These are phyloP conservation scores for Tetrapyrgos nigripes DNA, from an alignment of 1,284 basidiomycete genomes.

Conservation along the genomic window DNA sequence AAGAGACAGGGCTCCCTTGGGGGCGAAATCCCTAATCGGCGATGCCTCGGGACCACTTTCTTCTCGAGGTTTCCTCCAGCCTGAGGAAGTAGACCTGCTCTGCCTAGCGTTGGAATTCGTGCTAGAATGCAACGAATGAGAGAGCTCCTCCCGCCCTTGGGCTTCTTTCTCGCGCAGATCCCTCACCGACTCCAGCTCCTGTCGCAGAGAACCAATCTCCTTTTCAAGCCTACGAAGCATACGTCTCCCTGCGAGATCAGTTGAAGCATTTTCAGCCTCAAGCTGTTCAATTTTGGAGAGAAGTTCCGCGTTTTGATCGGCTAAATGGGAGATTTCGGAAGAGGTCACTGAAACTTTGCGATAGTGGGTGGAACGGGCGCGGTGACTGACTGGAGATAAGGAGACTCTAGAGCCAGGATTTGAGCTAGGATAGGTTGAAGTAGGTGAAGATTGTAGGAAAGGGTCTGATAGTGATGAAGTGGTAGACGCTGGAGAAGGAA, in stretches of 20 bases:
- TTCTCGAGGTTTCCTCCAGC: not conserved
- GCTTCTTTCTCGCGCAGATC: constrained; percentile 60
- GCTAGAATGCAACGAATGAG: too few relatives aligned
- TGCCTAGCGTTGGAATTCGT: not conserved
- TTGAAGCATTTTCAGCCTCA: constrained; percentile 69
- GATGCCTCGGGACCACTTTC: not conserved
- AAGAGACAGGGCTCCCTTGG: not conserved
- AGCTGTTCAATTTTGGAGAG: constrained; percentile 75
- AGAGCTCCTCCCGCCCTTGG: constrained; percentile 37
- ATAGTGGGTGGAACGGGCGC: not conserved
- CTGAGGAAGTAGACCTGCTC: constrained; percentile 27
- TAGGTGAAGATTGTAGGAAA: not conserved
- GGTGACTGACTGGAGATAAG: not conserved
- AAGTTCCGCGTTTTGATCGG: constrained; percentile 84
- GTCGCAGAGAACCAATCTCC: constrained; percentile 72
- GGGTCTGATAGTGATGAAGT: not conserved
- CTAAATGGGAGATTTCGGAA: constrained; percentile 70
- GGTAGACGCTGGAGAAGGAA: constrained; percentile 38
- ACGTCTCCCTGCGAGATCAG: constrained; percentile 72
- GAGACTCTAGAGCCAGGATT: not conserved
- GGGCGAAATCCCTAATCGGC: constrained; percentile 4
- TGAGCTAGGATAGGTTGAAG: not conserved
- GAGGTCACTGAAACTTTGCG: constrained; percentile 67
- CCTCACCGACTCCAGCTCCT: constrained; percentile 77
- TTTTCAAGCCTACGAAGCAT: constrained; percentile 76